Evolutionary conservation across 345 rosid genomes (phyloP), one percentile per base, ranked within the genome.

Genomic region (Clarkia xantiana): DNA sequence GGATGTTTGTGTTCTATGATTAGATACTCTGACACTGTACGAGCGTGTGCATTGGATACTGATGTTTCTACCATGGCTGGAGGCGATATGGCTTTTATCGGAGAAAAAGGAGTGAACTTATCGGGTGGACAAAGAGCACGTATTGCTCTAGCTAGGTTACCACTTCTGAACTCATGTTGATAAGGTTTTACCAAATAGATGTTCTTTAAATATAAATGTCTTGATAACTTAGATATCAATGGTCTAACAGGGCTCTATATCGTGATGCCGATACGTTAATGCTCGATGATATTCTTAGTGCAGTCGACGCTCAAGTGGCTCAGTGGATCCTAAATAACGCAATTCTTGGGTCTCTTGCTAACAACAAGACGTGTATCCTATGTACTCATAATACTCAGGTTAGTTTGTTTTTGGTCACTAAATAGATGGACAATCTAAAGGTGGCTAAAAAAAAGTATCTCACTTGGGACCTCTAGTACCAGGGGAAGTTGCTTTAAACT

Each of bases 121-220:
- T 89, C 97, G 14, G 95, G 97, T 51, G 97, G 97, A 54, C 95
- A 89, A 68, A 79, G 82, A 72, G 87, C 95, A 65, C 90, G 97
- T 17, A 84, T 89, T 72, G 95, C 94, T 54, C 68, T 85, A 60
- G 94, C 97, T 47, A 85, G 95, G 97, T 89, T 67, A 50, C 15
- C 12, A 11, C 25, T 29, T 29, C 36, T 29, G 8, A 29, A 29
- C 36, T 29, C 18, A 7, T 45, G 49, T 45, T 45, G 20, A 16
- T 2, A 3, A 45, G 22, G 22, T 45, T 16, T 10, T 10, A 45
- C 49, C 18, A 3, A 45, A 45, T 2, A 10, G 9, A 16, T 15
- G 12, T 22, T 29, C 14, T 16, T 50, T 19, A 18, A 41, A 19
- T 9, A 19, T 9, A 18, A 25, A 12, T 49, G 39, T 49, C 23